Evolutionary conservation across 164 flowering plant genomes (phyloP).

Genomic region (Umbellularia californica): DNA sequence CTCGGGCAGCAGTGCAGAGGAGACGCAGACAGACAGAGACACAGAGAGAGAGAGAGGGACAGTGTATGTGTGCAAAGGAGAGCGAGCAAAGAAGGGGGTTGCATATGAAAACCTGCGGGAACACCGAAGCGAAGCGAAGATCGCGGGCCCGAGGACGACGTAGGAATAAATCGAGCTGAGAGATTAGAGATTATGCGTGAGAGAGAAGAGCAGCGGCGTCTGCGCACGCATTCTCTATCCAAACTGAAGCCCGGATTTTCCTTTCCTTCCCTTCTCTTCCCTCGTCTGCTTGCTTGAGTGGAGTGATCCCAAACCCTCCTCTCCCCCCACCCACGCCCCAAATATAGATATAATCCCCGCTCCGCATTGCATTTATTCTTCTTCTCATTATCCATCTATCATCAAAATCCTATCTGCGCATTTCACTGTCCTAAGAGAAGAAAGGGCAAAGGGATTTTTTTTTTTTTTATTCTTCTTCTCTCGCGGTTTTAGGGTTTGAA

Average conservation of each 20-base stretch:
- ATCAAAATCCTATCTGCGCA: too few species aligned
- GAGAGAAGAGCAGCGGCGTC: neutral
- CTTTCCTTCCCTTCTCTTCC: neutral
- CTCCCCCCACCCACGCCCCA: neutral
- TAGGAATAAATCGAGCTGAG: neutral
- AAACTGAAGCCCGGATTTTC: neutral
- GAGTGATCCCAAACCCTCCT: neutral
- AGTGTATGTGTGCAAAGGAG: neutral
- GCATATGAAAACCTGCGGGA: conserved; percentile 10
- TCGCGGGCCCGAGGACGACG: conserved; percentile 12
- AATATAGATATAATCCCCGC: neutral
- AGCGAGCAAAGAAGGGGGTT: neutral
- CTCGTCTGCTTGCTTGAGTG: neutral
- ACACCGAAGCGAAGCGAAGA: conserved; percentile 15
- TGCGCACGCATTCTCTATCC: neutral
- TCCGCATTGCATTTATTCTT: neutral
- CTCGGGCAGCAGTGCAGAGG: too few species aligned
- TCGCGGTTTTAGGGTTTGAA: neutral
- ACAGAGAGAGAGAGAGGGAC: neutral
- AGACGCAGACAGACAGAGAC: neutral
- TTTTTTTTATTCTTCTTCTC: neutral
- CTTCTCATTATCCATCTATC: neutral
- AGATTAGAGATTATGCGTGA: too few species aligned
- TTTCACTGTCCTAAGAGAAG: too few species aligned
- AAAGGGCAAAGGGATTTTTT: neutral